A percentile compares a stretch with the other conserved stretches of the same genome.
Conservation (phyloP, 2,329 filamentous ascomycete genomes). For the Cladosporium phlei region DNA sequence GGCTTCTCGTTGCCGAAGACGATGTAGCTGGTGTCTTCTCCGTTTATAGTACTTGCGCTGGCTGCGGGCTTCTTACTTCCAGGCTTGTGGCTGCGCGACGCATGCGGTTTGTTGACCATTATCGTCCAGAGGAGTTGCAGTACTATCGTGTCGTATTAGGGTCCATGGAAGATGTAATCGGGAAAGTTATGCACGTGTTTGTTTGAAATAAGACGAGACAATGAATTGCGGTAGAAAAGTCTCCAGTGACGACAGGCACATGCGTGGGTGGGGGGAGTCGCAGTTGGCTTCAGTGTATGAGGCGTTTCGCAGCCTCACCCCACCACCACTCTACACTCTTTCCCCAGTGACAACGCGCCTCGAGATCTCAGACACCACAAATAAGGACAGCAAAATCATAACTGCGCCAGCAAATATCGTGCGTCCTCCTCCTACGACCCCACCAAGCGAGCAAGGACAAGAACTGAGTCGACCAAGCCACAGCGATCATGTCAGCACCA, state of each 20-base stretch:
- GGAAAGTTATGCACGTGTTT: too few relatives aligned
- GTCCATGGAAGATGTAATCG: not conserved
- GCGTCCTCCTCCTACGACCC: too few relatives aligned
- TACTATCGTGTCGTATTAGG: not conserved
- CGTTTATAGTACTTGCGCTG: conserved; percentile 33
- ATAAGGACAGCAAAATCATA: too few relatives aligned
- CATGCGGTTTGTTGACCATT: conserved; percentile 49
- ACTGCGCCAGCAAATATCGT: too few relatives aligned
- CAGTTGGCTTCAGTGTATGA: too few relatives aligned
- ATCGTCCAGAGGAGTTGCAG: not conserved
- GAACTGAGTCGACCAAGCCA: conserved; percentile 4
- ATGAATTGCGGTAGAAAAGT: too few relatives aligned
- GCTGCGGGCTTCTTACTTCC: conserved; percentile 27
- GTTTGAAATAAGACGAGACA: too few relatives aligned
- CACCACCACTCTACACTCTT: too few relatives aligned
- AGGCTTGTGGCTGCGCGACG: conserved; percentile 41
- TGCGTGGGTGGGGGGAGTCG: too few relatives aligned
- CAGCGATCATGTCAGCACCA: conserved; percentile 49
- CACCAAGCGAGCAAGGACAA: not conserved
- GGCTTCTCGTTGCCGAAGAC: conserved; percentile 42
- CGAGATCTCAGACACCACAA: not conserved
- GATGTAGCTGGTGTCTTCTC: conserved; percentile 47
- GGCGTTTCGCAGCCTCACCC: too few relatives aligned
- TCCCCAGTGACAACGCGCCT: too few relatives aligned
- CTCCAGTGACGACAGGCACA: too few relatives aligned